Evolutionary conservation across 768 basidiomycete species (phyloP), one percentile per base, ranked within the genome.

Genomic region (Lactarius psammicola): DNA sequence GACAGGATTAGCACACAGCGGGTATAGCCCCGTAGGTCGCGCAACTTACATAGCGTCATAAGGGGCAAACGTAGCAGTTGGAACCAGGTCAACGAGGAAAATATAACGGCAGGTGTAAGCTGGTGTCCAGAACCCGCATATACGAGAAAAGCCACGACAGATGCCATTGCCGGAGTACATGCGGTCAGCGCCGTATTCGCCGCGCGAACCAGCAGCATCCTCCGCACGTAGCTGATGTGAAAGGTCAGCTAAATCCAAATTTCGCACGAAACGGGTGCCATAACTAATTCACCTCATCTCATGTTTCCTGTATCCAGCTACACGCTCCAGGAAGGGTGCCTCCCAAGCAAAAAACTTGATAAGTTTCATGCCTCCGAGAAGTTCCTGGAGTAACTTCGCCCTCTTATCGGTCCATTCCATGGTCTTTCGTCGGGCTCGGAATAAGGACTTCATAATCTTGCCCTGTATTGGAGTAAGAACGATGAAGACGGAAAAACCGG

Each of bases 271-370:
- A 15, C 10, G 31, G n/a, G 44, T 42, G 28, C 8, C 15, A 54
- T 18, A 8, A 3, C 42, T 4, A 68, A 72, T 61, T 40, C 13
- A 83, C 82, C 71, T 74, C 76, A 94, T 85, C 75, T 96, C 95
- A 58, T 83, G 82, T 57, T 77, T 78, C 60, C 95, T 81, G 71
- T 89, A 90, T 49, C 82, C 83, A 36, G 82, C 81, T 34, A 97
- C 82, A 53, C 88, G 85, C 17, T 85, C 78, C 28, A 96, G 80
- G 75, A 93, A 95, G 0, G 95, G 92, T 2, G 76, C 71, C 72
- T 94, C 92, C 92, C 92, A 95, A 5, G 90, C 87, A 75, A 95
- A 95, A 74, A 89, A 88, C 75, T 97, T 97, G 81, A 97, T 90
- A 67, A 96, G 84, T 69, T 92, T 89, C 85, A 97, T 95, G 1